Base-by-base conservation (phyloP, 495 filamentous ascomycete genomes). In the Hamigera avellanea region DNA sequence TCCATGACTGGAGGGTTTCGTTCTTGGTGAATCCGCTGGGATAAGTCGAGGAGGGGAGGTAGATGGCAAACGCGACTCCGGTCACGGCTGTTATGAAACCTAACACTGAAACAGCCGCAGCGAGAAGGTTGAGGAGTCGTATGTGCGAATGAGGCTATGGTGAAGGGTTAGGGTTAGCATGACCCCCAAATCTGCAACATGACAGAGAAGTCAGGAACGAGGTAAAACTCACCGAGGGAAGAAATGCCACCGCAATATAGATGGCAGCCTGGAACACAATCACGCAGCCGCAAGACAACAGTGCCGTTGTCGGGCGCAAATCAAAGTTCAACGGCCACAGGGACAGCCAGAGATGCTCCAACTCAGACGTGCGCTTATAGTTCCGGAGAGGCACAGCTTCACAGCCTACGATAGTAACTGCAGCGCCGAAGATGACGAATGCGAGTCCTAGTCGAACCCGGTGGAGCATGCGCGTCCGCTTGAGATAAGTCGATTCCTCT, bases 301-400 rank as follows among this genome's bases (percentile, higher is more conserved):
- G 37, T 7, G 67, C 62, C 17, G 61, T 55, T 9, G 60, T 65
- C 1, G 66, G 66, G 9, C 67, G 62, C 6, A 64, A 17, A 37
- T 73, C 68, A 28, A 73, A 48, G 33, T 69, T 64, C 37, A 60
- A 33, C 6, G 69, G 69, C 69, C 69, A 73, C 2, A 73, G 50
- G 4, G 58, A 61, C 8, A 73, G 54, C 29, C 64, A 53, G 26
- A 57, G 46, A 29, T 47, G 48, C 10, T 46, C 53, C 40, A 53
- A 60, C 19, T 52, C 29, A 16, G 49, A 49, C 2, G 68, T 70
- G 15, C 29, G 33, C 13, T 52, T 50, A 34, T 71, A 70, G 32
- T 64, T 54, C 1, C 46, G 54, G 16, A 67, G 45, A 19, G 66
- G 59, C 3, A 54, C 52, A 4, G 52, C 62, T 28, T 64, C 60